A percentile compares a stretch with the other conserved stretches of the same genome.
Evolutionary conservation across 1,284 basidiomycete species (phyloP).

Genomic region (Austroboletus niveus): DNA sequence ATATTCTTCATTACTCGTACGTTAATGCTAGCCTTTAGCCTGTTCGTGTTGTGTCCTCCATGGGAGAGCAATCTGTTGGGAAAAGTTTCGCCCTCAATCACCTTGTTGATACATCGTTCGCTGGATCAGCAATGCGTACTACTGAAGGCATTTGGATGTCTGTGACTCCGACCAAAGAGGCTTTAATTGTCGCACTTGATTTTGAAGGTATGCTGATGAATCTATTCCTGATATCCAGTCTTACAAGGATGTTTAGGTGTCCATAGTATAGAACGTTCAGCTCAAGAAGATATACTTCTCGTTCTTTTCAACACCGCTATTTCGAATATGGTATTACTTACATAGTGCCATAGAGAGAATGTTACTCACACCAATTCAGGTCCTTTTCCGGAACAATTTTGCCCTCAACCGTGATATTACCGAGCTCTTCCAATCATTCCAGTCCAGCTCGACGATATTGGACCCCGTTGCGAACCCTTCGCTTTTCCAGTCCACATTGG

Average conservation of each 20-base stretch:
- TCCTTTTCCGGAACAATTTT: constrained; percentile 65
- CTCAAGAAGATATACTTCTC: constrained; percentile 61
- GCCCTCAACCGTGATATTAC: constrained; percentile 57
- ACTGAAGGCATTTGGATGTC: constrained; percentile 71
- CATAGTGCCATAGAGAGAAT: background rate
- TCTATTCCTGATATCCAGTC: too few species aligned
- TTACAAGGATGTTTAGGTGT: too few species aligned
- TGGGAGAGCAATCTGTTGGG: constrained; percentile 45
- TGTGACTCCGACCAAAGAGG: constrained; percentile 55
- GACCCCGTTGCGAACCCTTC: constrained; percentile 56
- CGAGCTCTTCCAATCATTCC: constrained; percentile 62
- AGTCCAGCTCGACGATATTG: constrained; percentile 55
- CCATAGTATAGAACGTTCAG: constrained; percentile 36
- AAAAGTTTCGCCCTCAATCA: constrained; percentile 61
- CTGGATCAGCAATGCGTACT: constrained; percentile 64
- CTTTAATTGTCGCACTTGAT: constrained; percentile 57
- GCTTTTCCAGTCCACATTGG: constrained; percentile 56
- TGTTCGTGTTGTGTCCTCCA: constrained; percentile 62
- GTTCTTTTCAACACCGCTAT: constrained; percentile 65
- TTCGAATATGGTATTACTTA: constrained; percentile 39
- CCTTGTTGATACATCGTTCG: constrained; percentile 61
- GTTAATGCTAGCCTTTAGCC: constrained; percentile 37
- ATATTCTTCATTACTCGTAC: constrained; percentile 34
- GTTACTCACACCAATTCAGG: constrained; percentile 32
- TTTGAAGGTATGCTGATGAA: constrained; percentile 48